Base-by-base conservation (phyloP, 2,329 filamentous ascomycete genomes). In the Leptographium radiaticola region DNA sequence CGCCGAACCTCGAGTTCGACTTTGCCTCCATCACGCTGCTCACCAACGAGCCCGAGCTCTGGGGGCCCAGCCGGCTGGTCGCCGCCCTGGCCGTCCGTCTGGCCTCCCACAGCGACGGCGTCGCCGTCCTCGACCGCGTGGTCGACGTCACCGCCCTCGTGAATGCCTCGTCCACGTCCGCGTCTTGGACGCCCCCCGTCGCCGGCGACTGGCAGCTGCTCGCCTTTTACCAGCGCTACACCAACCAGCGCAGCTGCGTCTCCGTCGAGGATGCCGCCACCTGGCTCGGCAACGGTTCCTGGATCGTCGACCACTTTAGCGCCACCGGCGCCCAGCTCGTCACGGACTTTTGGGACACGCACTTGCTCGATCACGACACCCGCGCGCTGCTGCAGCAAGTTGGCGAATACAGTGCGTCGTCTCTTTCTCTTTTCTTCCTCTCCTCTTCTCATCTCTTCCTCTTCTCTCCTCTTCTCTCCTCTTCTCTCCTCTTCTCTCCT, bases 301-400 rank as follows among this genome's bases (percentile, higher is more conserved):
- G 61, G 61, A 57, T 62, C 31, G 59, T 62, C 16, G 62, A 64
- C 48, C 61, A 64, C 40, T 63, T 62, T 46, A 62, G 61, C 49
- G 56, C 56, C 12, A 47, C 55, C 6, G 62, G 62, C 0, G 61
- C 62, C 11, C 55, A 62, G 48, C 60, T 59, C 39, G 53, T 58
- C 53, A 63, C 60, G 0, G 54, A 58, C 38, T 62, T 64, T 47
- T 64, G 60, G 58, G 60, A 63, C 42, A 20, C 59, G n/a, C 46
- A 62, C 25, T 16, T 63, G n/a, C 43, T 63, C 3, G 52, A 53
- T 10, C 59, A 61, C 39, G 33, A 57, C 3, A 43, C 53, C 1
- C 49, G 47, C 15, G 36, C 39, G 6, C 53, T 60, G 4, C 30
- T 62, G 12, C 12, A n/a, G 8, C 39, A 57, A 18, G 58, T 59